phyloP scores from a whole-genome alignment of 495 filamentous ascomycete species.

The Aspergillus panamensis region DNA sequence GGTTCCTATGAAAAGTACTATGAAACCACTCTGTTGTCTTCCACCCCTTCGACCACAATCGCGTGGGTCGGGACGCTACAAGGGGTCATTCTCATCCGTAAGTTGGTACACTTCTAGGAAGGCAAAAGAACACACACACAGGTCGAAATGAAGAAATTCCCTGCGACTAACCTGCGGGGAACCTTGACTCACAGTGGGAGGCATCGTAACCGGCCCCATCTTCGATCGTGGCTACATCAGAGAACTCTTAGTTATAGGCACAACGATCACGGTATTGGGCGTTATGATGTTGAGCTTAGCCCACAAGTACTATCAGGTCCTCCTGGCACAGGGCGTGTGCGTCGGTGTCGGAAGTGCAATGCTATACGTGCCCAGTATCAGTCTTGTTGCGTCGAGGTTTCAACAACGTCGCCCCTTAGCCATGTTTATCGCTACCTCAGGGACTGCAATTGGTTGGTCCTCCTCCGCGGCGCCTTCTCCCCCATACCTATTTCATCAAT shows the following conservation, averaged over 20 bases:
- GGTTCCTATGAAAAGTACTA: slow-evolving; percentile 4
- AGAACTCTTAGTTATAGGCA: background rate
- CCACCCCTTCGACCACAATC: background rate
- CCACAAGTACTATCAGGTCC: slow-evolving; percentile 30
- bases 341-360: slow-evolving; percentile 25
- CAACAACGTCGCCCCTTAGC: background rate
- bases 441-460: slow-evolving; percentile 19
- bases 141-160: background rate
- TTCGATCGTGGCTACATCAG: slow-evolving; percentile 8
- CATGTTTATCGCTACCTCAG: slow-evolving; percentile 3
- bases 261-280: slow-evolving; percentile 11
- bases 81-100: slow-evolving; percentile 1
- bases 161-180: background rate
- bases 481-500: too few species aligned
- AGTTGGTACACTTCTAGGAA: slow-evolving; percentile 1
- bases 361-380: slow-evolving; percentile 2
- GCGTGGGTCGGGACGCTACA: slow-evolving; percentile 1
- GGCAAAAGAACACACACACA: background rate
- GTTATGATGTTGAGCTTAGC: slow-evolving; percentile 29
- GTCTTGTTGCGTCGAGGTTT: slow-evolving; percentile 3
- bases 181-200: background rate
- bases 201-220: slow-evolving; percentile 4
- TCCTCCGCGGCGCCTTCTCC: background rate
- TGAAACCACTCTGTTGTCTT: background rate
- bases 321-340: slow-evolving; percentile 29